Percentiles rank a stretch among this genome's conserved stretches.
Evolutionary conservation across 441 rosid species (phyloP).

Genomic region (Adansonia grandidieri): DNA sequence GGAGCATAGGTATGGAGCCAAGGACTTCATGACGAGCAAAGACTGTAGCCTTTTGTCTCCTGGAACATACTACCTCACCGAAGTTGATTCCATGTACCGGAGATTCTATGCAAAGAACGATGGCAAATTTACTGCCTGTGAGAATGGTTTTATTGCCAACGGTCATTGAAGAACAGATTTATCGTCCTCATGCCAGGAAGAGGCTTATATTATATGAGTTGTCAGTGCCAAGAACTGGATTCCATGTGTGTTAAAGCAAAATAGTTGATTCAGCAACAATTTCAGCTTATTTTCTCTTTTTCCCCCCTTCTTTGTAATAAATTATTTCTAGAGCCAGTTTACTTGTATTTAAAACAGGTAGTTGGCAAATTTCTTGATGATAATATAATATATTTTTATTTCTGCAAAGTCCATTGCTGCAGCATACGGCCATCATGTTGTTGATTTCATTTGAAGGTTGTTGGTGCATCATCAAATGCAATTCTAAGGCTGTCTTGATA

Average conservation of each 20-base stretch:
- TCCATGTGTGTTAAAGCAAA: constrained; percentile 22
- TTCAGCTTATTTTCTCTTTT: constrained; percentile 21
- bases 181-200: neutral
- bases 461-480: too few relatives aligned
- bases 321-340: constrained; percentile 3
- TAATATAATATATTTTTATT: neutral
- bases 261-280: constrained; percentile 20
- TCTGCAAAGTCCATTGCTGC: neutral
- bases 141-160: constrained; percentile 60
- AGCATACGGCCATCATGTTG: neutral
- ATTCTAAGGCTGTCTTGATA: too few relatives aligned
- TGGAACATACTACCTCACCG: constrained; percentile 87
- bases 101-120: constrained; percentile 81
- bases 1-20: constrained; percentile 96
- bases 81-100: constrained; percentile 86
- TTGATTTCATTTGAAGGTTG: neutral
- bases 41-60: constrained; percentile 82
- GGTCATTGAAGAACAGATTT: constrained; percentile 54
- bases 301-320: constrained; percentile 15
- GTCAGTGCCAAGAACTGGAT: constrained; percentile 21
- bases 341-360: neutral
- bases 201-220: constrained; percentile 20
- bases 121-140: constrained; percentile 30
- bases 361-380: neutral
- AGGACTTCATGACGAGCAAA: constrained; percentile 88